These are phyloP conservation scores for Neurospora crassa DNA, from an alignment of 2,329 filamentous ascomycete genomes.

Conservation along the genomic window DNA sequence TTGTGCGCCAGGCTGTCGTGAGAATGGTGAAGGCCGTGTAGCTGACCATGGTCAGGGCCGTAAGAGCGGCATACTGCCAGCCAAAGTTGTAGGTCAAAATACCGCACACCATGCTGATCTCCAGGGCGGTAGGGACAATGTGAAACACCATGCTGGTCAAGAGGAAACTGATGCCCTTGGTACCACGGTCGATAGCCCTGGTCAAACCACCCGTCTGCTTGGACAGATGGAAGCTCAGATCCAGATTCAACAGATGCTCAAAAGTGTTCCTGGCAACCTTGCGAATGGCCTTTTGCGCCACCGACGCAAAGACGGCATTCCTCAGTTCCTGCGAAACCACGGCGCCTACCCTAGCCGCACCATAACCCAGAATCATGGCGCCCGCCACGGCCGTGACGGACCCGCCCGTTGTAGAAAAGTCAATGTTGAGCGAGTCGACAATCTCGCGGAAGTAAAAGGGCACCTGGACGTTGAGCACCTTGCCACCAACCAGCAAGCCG, in stretches of 20 bases:
- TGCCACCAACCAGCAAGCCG: constrained; percentile 74
- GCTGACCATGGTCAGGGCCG: constrained; percentile 78
- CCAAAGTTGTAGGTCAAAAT: constrained; percentile 97
- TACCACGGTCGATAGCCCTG: constrained; percentile 88
- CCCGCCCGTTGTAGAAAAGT: constrained; percentile 76
- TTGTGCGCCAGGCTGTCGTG: constrained; percentile 94
- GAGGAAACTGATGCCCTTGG: constrained; percentile 96
- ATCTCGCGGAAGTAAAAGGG: constrained; percentile 99
- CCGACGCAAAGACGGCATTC: constrained; percentile 93
- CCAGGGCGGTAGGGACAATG: constrained; percentile 82
- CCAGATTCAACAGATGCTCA: constrained; percentile 75
- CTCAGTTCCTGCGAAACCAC: constrained; percentile 87
- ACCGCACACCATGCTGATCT: constrained; percentile 91
- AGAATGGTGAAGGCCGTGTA: constrained; percentile 96
- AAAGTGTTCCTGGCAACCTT: constrained; percentile 89
- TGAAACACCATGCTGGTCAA: constrained; percentile 98
- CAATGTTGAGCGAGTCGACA: constrained; percentile 95
- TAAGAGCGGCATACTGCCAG: constrained; percentile 82
- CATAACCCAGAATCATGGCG: constrained; percentile 89
- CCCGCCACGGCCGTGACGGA: constrained; percentile 84
- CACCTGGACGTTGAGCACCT: constrained; percentile 93
- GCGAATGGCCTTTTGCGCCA: constrained; percentile 93
- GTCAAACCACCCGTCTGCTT: constrained; percentile 94
- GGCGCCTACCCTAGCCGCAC: constrained; percentile 76
- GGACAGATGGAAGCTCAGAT: constrained; percentile 86